Evolutionary conservation across 73 alveolate species (phyloP), one percentile per base, ranked within the genome.

Genomic region (Paramecium sonneborni): DNA sequence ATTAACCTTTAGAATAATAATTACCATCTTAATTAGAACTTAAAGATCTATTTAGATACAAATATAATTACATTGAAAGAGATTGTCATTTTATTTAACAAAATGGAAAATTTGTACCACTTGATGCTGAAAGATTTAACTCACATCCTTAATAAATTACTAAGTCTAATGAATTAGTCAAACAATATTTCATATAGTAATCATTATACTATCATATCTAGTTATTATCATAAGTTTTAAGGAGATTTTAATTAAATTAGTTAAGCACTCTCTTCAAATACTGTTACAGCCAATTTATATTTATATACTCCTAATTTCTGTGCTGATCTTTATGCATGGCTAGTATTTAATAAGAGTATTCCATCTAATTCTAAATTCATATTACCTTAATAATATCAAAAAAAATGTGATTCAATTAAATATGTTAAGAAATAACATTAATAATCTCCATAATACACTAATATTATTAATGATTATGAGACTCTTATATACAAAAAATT

Each of bases 31-130:
- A 35, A 21, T 30, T 74, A 37, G 87, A 74, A 21, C 14, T 35
- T 32, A 74, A 35, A 74, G 87, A 74, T 74, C 28, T 74, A 4
- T 74, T 74, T 74, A 37, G 87, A 74, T 74, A 74, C 35, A 74
- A 74, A 74, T 35, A 74, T 74, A 32, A 74, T 35, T 74, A 74
- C 11, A 74, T 74, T 14, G 87, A 74, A 74, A 74, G 58, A 38
- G 87, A 74, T 28, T 35, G 87, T 34, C 46, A 35, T 74, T 74
- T 74, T 74, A 21, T 35, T 30, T 12, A 35, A 7, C 34, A 32
- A 18, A 38, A 74, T 35, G 67, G 58, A 74, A 74, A 74, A 43
- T 74, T 28, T 5, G 10, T 35, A 12, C 87, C 87, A 9, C 14
- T 32, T 7, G 58, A 74, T 20, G 34, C 39, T 10, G 46, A 35